Base-by-base conservation (phyloP, 78 protist species). In the Tieghemostelium lacteum region DNA sequence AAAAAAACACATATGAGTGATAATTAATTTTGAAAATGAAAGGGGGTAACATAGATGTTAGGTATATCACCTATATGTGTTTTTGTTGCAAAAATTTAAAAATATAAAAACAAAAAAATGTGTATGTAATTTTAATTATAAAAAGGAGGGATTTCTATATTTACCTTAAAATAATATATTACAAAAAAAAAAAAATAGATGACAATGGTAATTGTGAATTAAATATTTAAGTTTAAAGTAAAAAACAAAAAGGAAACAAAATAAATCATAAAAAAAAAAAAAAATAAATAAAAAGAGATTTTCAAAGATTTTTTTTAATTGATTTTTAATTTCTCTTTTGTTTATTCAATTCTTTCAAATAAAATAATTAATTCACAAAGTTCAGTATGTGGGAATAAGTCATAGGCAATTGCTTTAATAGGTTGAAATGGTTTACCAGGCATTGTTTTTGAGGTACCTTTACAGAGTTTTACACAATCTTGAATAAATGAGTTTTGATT, bases 301-400 rank as follows among this genome's bases (percentile, higher is more conserved):
- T 45, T 12, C 10, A 12, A 45, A 45, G 6, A 12, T 45, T 10
- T 45, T 45, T 45, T 45, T 45, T 45, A 45, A 45, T 45, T 45
- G 10, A 12, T 45, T 45, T 45, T 45, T 45, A 45, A 45, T 45
- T 36, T 64, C 36, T 28, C 12, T 49, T 49, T 49, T 49, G 8
- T 49, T 49, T 49, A 16, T 49, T 49, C 54, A 29, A n/a, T 20
- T 17, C 98, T 64, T 64, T 93, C 94, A 33, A 96, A 62, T 40
- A 88, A 42, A 29, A 95, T 63, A 50, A 97, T 94, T 10, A 95
- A 28, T 73, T 97, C 99, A 39, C 8, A 17, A 37, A 75, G 77
- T 40, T 37, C 69, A 29, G 98, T 96, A 87, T 97, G 97, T 1
- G 98, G 99, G 92, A 97, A 97, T 28, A 97, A 31, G 62, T 97